These are phyloP conservation scores for Phytophthora hibernalis DNA, from an alignment of 352 stramenopile genomes.

Conservation along the genomic window DNA sequence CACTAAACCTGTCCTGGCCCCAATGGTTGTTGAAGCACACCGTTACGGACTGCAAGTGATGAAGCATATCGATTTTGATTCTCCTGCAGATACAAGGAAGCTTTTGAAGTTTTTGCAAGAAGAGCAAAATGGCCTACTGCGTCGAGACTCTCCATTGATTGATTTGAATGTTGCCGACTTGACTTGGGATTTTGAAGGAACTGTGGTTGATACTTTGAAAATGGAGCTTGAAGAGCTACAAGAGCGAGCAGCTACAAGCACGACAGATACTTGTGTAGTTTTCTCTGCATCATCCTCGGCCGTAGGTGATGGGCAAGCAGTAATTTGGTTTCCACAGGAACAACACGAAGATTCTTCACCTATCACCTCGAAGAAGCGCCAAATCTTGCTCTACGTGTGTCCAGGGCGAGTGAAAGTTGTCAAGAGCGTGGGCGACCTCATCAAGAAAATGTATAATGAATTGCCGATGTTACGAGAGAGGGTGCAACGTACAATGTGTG, in stretches of 20 bases:
- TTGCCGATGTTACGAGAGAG: slow-evolving; percentile 28
- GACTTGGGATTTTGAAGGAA: slow-evolving; percentile 67
- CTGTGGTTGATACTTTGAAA: slow-evolving; percentile 52
- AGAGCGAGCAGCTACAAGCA: slow-evolving; percentile 31
- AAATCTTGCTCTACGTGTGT: slow-evolving; percentile 68
- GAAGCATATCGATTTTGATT: slow-evolving; percentile 8
- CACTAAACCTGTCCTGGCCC: slow-evolving; percentile 52
- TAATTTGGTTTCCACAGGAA: slow-evolving; percentile 53
- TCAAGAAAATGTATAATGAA: slow-evolving; percentile 65
- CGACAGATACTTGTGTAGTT: slow-evolving; percentile 46
- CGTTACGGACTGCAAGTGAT: slow-evolving; percentile 50
- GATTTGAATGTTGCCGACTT: slow-evolving; percentile 52
- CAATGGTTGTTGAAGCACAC: slow-evolving; percentile 69
- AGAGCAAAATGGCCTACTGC: slow-evolving; percentile 18
- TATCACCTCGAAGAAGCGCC: slow-evolving; percentile 16
- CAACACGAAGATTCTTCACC: not conserved
- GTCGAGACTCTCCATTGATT: slow-evolving; percentile 11
- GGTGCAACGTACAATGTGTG: slow-evolving; percentile 53
- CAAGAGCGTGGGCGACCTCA: slow-evolving; percentile 53
- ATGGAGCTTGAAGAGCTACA: slow-evolving; percentile 71
- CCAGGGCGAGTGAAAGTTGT: slow-evolving; percentile 75
- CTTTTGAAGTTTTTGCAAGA: slow-evolving; percentile 32
- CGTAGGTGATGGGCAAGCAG: slow-evolving; percentile 29
- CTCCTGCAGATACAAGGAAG: slow-evolving; percentile 29
- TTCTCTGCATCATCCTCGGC: slow-evolving; percentile 25